A percentile compares a stretch with the other conserved stretches of the same genome.
Evolutionary conservation across 2,329 filamentous ascomycete genomes (phyloP).

Genomic region (Colletotrichum spaethianum): DNA sequence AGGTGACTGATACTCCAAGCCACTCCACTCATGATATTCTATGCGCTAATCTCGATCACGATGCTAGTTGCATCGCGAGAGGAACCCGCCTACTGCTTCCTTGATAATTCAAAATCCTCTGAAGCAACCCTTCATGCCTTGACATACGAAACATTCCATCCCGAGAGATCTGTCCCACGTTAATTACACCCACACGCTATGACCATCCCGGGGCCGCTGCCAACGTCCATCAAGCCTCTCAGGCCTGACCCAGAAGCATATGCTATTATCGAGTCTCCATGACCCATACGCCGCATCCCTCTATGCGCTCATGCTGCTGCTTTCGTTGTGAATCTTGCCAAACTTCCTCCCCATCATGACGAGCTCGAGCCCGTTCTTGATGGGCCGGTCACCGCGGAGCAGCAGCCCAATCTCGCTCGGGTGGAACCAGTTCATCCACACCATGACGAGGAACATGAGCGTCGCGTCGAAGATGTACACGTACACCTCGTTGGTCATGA

Average conservation of each 20-base stretch:
- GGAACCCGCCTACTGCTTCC: not conserved
- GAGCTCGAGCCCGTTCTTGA: conserved; percentile 36
- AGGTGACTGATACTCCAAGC: not conserved
- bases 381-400: conserved; percentile 31
- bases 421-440: conserved; percentile 43
- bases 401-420: conserved; percentile 38
- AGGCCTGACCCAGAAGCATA: not conserved
- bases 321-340: conserved; percentile 21
- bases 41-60: not conserved
- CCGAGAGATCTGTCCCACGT: not conserved
- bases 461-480: conserved; percentile 61
- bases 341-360: conserved; percentile 10
- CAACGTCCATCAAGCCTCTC: not conserved
- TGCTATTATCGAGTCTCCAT: not conserved
- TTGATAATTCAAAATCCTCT: too few relatives aligned
- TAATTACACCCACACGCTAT: too few relatives aligned
- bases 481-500: conserved; percentile 57
- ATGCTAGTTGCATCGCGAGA: not conserved
- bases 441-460: conserved; percentile 58
- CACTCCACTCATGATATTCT: not conserved
- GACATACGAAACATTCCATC: not conserved
- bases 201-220: too few relatives aligned
- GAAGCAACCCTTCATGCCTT: not conserved
- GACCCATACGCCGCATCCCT: not conserved
- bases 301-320: conserved; percentile 27